Conservation (phyloP, 2,329 filamentous ascomycete species). For the Trichophyton rubrum region DNA sequence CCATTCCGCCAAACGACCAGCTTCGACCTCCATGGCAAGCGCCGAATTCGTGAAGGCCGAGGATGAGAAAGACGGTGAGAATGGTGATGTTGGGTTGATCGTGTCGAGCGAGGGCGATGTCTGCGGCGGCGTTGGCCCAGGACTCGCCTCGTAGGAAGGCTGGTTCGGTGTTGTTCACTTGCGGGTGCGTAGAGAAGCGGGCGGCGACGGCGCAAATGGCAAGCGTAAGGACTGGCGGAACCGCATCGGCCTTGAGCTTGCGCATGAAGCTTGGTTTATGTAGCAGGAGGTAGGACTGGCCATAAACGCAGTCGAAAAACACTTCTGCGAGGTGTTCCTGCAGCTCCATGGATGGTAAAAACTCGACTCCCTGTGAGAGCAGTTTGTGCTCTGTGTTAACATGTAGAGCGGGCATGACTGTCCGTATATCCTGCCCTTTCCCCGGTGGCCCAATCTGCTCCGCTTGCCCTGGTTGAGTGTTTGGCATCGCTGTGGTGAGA, state of each 20-base stretch:
- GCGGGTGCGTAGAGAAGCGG: conserved; percentile 81
- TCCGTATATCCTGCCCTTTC: conserved; percentile 17
- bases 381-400: conserved; percentile 64
- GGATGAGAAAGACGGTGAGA: conserved; percentile 72
- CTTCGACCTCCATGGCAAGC: conserved; percentile 92
- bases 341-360: conserved; percentile 70
- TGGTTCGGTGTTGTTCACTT: conserved; percentile 58
- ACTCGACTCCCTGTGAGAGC: conserved; percentile 68
- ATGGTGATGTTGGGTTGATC: conserved; percentile 96
- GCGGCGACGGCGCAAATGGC: conserved; percentile 93
- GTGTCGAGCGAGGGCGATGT: conserved; percentile 75
- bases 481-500: background rate
- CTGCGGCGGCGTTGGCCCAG: conserved; percentile 77
- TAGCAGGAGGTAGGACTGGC: conserved; percentile 83
- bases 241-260: conserved; percentile 56
- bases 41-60: conserved; percentile 89
- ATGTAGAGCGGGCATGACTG: conserved; percentile 42
- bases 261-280: conserved; percentile 98
- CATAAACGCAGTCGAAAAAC: conserved; percentile 92
- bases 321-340: conserved; percentile 89
- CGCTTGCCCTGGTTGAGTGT: background rate
- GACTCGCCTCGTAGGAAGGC: conserved; percentile 80
- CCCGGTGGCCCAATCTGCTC: conserved; percentile 30
- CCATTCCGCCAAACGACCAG: conserved; percentile 91
- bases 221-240: conserved; percentile 84